Evolutionary conservation across 2,329 filamentous ascomycete genomes (phyloP).

Genomic region (Xylariomycetidae sp.): DNA sequence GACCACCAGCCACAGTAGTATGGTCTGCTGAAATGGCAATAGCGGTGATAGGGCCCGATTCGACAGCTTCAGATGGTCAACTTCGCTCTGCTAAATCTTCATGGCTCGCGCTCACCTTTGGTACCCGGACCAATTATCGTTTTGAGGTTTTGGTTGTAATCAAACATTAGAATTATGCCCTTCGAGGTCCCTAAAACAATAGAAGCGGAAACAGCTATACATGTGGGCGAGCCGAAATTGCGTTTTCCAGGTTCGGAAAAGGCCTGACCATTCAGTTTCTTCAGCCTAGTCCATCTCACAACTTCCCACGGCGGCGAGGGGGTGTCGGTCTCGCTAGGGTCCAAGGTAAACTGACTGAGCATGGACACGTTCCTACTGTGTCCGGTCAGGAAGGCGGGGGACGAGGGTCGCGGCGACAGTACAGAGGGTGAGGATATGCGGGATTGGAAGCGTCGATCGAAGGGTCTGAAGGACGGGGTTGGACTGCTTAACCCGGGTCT

Average conservation of each 20-base stretch:
- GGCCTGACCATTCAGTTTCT: conserved; percentile 80
- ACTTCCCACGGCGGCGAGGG: conserved; percentile 90
- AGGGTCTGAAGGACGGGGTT: conserved; percentile 82
- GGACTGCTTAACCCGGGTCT: conserved; percentile 63
- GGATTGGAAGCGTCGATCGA: conserved; percentile 91
- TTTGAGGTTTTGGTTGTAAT: conserved; percentile 94
- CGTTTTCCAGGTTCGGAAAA: conserved; percentile 91
- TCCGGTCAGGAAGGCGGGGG: conserved; percentile 69
- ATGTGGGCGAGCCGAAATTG: conserved; percentile 89
- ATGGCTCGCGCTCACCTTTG: conserved; percentile 58
- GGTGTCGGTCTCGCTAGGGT: conserved; percentile 62
- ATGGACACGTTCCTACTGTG: conserved; percentile 80
- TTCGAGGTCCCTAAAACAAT: conserved; percentile 93
- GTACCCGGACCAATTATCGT: conserved; percentile 90
- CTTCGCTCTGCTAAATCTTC: neutral
- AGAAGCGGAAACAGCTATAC: conserved; percentile 78
- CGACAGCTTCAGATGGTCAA: conserved; percentile 61
- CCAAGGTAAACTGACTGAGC: conserved; percentile 62
- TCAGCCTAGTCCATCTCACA: conserved; percentile 89
- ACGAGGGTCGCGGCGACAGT: conserved; percentile 63
- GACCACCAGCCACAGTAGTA: conserved; percentile 83
- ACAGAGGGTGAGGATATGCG: conserved; percentile 62
- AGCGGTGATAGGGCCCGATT: conserved; percentile 82
- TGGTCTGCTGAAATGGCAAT: conserved; percentile 92
- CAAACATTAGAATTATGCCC: conserved; percentile 90